Evolutionary conservation across 2,329 filamentous ascomycete species (phyloP).

Genomic region (Alternaria postmessia): DNA sequence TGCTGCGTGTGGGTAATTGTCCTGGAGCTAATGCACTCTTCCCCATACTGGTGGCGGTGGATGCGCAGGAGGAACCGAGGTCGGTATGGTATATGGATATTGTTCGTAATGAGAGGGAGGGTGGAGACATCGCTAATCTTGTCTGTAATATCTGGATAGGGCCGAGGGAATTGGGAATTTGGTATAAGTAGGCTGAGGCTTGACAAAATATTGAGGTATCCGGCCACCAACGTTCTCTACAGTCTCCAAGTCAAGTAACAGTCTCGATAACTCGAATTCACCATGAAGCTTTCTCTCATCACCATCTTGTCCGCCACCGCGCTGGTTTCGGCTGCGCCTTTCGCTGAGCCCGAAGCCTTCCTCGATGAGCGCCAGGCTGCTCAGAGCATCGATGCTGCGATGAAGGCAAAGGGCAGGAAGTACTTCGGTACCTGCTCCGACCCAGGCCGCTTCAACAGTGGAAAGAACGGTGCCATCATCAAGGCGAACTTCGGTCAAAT

Average conservation of each 20-base stretch:
- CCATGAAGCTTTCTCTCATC: slow-evolving; percentile 45
- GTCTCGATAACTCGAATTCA: slow-evolving; percentile 3
- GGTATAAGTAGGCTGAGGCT: slow-evolving; percentile 11
- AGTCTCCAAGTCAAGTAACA: neutral
- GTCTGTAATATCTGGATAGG: slow-evolving; percentile 2
- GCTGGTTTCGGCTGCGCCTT: slow-evolving; percentile 38
- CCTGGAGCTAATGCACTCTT: neutral
- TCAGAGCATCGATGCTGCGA: slow-evolving; percentile 63
- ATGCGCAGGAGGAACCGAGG: neutral
- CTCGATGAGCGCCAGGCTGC: slow-evolving; percentile 44
- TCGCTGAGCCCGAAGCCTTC: slow-evolving; percentile 39
- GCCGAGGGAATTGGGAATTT: neutral
- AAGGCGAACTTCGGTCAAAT: slow-evolving; percentile 70
- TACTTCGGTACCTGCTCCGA: slow-evolving; percentile 71
- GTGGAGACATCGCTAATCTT: neutral
- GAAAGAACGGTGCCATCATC: slow-evolving; percentile 65
- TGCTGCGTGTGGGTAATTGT: neutral
- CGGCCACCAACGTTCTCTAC: neutral
- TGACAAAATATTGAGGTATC: neutral
- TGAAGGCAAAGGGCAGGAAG: slow-evolving; percentile 70
- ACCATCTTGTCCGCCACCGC: slow-evolving; percentile 41
- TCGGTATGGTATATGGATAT: slow-evolving; percentile 1
- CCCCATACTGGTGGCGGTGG: neutral
- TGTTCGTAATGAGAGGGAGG: neutral
- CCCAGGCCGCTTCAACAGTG: slow-evolving; percentile 60